Evolutionary conservation across 345 rosid species (phyloP).

Genomic region (Physaria fendleri): DNA sequence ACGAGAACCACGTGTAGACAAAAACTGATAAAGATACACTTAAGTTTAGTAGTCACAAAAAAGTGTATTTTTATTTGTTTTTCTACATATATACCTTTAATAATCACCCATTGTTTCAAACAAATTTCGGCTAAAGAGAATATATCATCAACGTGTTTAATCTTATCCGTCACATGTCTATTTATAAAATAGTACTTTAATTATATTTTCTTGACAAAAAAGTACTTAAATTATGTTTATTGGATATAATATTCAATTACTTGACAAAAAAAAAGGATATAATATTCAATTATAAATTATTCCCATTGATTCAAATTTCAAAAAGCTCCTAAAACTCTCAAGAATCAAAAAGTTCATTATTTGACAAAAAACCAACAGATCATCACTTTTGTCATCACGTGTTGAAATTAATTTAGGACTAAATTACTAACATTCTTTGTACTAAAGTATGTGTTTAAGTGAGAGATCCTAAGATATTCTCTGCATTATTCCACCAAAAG

Average conservation of each 20-base stretch:
- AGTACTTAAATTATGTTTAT: too few species aligned
- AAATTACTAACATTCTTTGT: not conserved
- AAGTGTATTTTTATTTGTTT: not conserved
- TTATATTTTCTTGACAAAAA: too few species aligned
- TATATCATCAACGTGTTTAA: conserved; percentile 6
- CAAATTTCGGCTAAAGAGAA: conserved; percentile 14
- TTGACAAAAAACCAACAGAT: not conserved
- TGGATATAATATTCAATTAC: not conserved
- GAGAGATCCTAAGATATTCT: not conserved
- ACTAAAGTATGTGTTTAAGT: not conserved
- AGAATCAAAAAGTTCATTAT: conserved; percentile 18
- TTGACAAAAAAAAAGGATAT: too few species aligned
- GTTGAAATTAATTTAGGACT: not conserved
- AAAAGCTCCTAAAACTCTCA: not conserved
- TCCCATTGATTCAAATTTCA: not conserved
- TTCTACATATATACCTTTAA: not conserved
- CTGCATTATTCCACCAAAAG: not conserved
- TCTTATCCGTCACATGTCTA: conserved; percentile 14
- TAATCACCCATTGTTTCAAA: conserved; percentile 1
- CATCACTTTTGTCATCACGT: conserved; percentile 12
- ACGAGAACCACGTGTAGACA: conserved; percentile 23
- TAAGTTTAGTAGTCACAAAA: conserved; percentile 2
- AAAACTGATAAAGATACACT: not conserved
- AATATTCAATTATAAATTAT: not conserved
- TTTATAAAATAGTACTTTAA: too few species aligned